Conservation (phyloP, 768 basidiomycete species). For the Suillus alpinus region DNA sequence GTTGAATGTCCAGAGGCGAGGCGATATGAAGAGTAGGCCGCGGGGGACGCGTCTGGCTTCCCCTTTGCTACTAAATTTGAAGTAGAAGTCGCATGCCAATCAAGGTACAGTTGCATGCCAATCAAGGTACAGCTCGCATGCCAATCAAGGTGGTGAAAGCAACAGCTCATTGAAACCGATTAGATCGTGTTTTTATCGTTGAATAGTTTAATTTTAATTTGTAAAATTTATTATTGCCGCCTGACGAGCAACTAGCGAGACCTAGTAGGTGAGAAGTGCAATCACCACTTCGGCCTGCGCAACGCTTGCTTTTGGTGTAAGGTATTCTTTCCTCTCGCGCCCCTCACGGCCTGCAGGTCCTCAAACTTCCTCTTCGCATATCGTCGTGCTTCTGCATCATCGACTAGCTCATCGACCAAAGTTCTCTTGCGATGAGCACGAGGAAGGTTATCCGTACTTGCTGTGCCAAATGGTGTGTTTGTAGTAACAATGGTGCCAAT, state of each 20-base stretch:
- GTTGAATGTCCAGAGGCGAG: no score
- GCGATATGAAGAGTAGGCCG: no score
- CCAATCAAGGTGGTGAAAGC: neutral
- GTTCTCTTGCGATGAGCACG: conserved; percentile 73
- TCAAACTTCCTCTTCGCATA: conserved; percentile 93
- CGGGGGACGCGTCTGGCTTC: no score
- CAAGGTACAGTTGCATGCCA: no score
- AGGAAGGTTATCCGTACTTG: conserved; percentile 68
- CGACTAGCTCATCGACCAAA: conserved; percentile 84
- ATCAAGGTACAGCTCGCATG: no score
- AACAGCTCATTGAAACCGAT: no score
- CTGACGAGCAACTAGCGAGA: neutral
- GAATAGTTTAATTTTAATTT: no score
- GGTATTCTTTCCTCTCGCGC: conserved; percentile 68
- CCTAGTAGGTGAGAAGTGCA: neutral
- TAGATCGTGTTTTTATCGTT: neutral
- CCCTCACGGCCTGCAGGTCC: conserved; percentile 67
- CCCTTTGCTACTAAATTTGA: no score
- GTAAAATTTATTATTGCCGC: no score
- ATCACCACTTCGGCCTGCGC: conserved; percentile 67
- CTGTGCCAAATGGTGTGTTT: conserved; percentile 67
- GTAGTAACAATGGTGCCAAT: conserved; percentile 78
- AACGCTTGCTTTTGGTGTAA: conserved; percentile 60
- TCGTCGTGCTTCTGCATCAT: conserved; percentile 80
- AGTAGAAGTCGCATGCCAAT: no score